Base-by-base conservation (phyloP, 2,329 filamentous ascomycete species). In the Fusarium chuoi region DNA sequence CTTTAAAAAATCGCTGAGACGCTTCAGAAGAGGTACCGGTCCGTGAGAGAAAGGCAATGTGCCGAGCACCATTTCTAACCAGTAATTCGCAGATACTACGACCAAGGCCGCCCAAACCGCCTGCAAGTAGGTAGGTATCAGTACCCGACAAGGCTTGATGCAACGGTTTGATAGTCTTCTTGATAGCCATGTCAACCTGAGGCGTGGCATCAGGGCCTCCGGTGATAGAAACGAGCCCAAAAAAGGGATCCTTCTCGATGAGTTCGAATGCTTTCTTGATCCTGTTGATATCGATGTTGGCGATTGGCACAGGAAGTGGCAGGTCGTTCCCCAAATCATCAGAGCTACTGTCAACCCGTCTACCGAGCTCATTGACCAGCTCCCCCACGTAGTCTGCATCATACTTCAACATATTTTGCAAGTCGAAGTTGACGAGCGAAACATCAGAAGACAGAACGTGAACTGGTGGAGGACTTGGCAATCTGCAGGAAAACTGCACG, bases 71-170 rank as follows among this genome's bases (percentile, higher is more conserved):
- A 18, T 85, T 84, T 9, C 78, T 75, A n/a, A 83, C 81, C 62
- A 91, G 82, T 61, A 88, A 83, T 60, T 83, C 81, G 5, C 88
- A 85, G 42, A 91, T 86, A 71, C 84, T 86, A 39, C 84, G 83
- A 2, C 89, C 89, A 1, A 91, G 82, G 17, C 89, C 89, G 22
- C 89, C 88, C 0, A 90, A 83, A 2, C 89, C 88, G 22, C 90
- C 90, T 8, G 85, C 84, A 7, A 91, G 79, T 6, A 91, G 75
- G 63, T 91, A 91, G 2, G 87, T 87, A 1, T 80, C 83, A 12
- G 83, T 78, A 3, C 74, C 61, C 6, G 82, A 81, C 48, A 86
- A 75, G 10, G 66, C 74, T 7, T 83, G 79, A 3, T 65, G 46
- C 11, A 84, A 77, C 3, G 75, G 56, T 44, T 75, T 80, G 38